phyloP scores from a whole-genome alignment of 2,329 filamentous ascomycete genomes.

The Ophiocordyceps sinensis region DNA sequence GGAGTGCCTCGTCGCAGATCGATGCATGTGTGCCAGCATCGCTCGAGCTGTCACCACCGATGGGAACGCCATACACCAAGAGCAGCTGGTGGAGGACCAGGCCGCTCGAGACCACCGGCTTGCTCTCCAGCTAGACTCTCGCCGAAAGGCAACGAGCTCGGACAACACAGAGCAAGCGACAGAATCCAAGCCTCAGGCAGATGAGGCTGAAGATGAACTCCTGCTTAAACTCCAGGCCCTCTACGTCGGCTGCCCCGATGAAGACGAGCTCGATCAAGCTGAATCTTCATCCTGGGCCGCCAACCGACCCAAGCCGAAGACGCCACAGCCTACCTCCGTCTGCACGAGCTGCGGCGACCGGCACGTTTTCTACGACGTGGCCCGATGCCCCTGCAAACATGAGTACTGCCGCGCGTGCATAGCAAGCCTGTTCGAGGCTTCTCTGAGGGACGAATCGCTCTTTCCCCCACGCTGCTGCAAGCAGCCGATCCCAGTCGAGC shows the following conservation, averaged over 20 bases:
- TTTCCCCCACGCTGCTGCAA: slow-evolving; percentile 41
- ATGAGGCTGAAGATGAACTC: neutral
- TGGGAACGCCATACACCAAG: neutral
- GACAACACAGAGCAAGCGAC: neutral
- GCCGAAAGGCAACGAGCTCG: neutral
- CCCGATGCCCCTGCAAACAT: slow-evolving; percentile 24
- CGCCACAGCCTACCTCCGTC: neutral
- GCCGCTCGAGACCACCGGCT: neutral
- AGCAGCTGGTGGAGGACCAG: neutral
- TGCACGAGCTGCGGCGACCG: neutral
- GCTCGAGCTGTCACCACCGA: neutral
- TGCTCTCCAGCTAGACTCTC: neutral
- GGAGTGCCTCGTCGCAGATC: neutral
- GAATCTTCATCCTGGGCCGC: neutral
- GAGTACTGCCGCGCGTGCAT: slow-evolving; percentile 37
- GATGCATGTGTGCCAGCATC: neutral
- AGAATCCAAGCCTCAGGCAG: neutral
- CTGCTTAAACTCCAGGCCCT: neutral
- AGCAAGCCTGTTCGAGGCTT: slow-evolving; percentile 19
- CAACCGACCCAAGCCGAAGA: neutral
- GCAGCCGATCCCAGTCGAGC: slow-evolving; percentile 21
- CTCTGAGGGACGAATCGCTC: slow-evolving; percentile 29
- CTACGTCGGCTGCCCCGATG: neutral
- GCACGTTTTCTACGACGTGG: neutral
- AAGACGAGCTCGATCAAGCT: neutral